A percentile compares a stretch with the other conserved stretches of the same genome.
These are phyloP conservation scores for Bassia scoparia DNA, from an alignment of 148 eudicot species.

Conservation along the genomic window DNA sequence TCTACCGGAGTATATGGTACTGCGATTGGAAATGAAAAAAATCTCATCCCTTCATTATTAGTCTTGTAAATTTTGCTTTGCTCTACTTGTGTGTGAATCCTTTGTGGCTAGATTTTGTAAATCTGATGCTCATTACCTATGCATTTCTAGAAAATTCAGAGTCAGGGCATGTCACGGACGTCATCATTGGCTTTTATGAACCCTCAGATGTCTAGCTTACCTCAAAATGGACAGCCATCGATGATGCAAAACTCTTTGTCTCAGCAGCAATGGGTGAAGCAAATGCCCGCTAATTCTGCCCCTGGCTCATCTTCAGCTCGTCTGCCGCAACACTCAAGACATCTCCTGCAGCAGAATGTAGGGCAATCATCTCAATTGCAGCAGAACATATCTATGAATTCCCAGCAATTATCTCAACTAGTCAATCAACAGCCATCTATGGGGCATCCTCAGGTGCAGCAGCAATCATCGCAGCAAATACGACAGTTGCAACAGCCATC, in stretches of 20 bases:
- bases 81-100: not conserved
- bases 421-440: conserved; percentile 50
- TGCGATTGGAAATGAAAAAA: not conserved
- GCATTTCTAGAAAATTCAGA: conserved; percentile 53
- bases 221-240: conserved; percentile 72
- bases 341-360: conserved; percentile 54
- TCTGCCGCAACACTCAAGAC: conserved; percentile 64
- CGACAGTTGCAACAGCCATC: conserved; percentile 37
- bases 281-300: conserved; percentile 63
- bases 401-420: conserved; percentile 71
- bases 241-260: conserved; percentile 53
- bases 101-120: not conserved
- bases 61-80: conserved; percentile 1
- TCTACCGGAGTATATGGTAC: not conserved
- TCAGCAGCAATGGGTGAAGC: conserved; percentile 89
- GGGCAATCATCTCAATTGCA: conserved; percentile 56
- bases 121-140: conserved; percentile 11
- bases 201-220: conserved; percentile 55
- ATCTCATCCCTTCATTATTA: not conserved
- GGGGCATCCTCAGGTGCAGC: conserved; percentile 49
- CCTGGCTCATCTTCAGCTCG: conserved; percentile 69
- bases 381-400: conserved; percentile 55
- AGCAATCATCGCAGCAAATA: conserved; percentile 40
- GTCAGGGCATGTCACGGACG: conserved; percentile 53
- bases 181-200: conserved; percentile 59